Evolutionary conservation across 129 eudicot genomes (phyloP), one percentile per base, ranked within the genome.

Genomic region (Flaveria brownii): DNA sequence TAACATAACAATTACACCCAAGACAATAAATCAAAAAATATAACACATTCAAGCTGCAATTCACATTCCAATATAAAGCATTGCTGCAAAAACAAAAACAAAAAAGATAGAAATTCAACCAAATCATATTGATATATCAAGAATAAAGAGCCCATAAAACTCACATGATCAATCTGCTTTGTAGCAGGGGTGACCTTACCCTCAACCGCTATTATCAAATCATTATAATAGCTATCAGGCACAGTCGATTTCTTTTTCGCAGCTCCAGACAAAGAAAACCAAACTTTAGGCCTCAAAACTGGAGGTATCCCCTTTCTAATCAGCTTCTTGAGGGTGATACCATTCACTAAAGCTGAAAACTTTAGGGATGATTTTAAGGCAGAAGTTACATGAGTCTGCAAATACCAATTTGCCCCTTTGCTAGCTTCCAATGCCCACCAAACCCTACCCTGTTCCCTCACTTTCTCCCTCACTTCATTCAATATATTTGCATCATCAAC

Each of bases 211-310:
- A 61, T 68, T 50, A 82, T 77, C 81, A 93, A 62, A 79, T 93
- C 98, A 78, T 79, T 82, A 73, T 93, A 93, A 85, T 93, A 93
- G 75, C 91, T 93, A 25, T 90, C 87, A 14, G 98, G 98, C 59
- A 87, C 97, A 6, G 98, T 93, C 1, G 98, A 93, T 69, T 93
- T 93, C 91, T 93, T 93, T 96, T 93, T 93, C 14, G 97, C 98
- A 65, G 98, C 98, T 36, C 98, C 98, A 30, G 98, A 93, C 33
- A 93, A 71, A 2, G 96, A 65, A 78, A 93, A 90, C 98, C 98
- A 93, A 22, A 93, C 90, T 76, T 87, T 90, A 17, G 98, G 98
- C 79, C 98, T 80, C 52, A 90, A 80, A 84, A 73, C 91, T 0
- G 91, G 98, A 7, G 98, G 98, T 60, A 93, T 90, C 41, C 98